Base-by-base conservation (phyloP, 106 monocot species). In the Triglochin maritima region DNA sequence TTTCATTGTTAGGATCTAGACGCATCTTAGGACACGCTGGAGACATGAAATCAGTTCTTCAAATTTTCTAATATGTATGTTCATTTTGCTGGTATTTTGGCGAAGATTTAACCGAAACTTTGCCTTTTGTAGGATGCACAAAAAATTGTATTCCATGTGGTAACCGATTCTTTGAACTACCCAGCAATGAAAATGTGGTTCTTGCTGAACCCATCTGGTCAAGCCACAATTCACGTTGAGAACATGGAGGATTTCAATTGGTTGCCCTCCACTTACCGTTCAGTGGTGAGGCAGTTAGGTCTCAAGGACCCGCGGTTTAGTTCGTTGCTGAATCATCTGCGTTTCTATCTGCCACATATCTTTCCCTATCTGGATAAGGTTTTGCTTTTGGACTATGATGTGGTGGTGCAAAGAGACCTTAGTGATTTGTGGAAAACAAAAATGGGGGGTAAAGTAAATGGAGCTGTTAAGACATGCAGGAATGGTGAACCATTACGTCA, bases 131-230 rank as follows among this genome's bases (percentile, higher is more conserved):
- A 95, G 94, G 81, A 90, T 63, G 79, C 76, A 7, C 75, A 73
- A 12, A 87, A 76, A 76, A 78, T 90, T 65, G 87, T 87, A 47
- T 79, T 95, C 71, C 94, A 95, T 72, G 80, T 95, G 46, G 83
- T 95, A 11, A 90, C 94, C 62, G 90, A 95, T 83, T 64, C 79
- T 50, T 62, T 90, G 13, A 87, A 87, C 66, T 95, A 78, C 57
- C 94, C 87, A 45, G 87, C 94, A 73, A 90, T 95, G 84, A 69
- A 16, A 49, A 90, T 90, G 87, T 95, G 94, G 94, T 90, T 95
- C 83, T 63, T 85, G 60, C 50, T 83, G 66, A 81, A 90, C 60
- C 81, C 81, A 53, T 81, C 85, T 55, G 62, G 59, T 59, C 56
- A 68, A 66, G 83, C 90, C 45, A 74, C 87, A 47, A 76, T 95